Evolutionary conservation across 2,329 filamentous ascomycete species (phyloP), one percentile per base, ranked within the genome.

Genomic region (Aspergillus hiratsukae): DNA sequence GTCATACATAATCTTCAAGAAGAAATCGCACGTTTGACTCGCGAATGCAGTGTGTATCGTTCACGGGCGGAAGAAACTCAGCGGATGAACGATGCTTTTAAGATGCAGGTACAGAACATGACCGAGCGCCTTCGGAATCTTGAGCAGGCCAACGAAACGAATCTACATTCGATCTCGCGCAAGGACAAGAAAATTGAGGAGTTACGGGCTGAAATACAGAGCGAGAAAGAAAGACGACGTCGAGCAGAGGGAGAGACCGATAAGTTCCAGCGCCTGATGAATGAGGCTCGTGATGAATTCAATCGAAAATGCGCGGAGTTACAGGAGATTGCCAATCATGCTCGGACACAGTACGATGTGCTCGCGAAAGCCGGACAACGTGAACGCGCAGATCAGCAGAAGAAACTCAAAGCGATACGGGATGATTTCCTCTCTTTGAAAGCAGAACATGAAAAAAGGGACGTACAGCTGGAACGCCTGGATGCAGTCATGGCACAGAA

Each of bases 1-100:
- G 78, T 80, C 21, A 80, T 80, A 53, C 78, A 80, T 58, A 76
- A 77, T 55, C 66, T 80, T 35, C 78, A 80, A 64, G 77, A 77
- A 59, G 78, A 80, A 49, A 80, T 80, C 57, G 78, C 78, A 28
- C 76, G 77, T 25, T 61, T 80, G 43, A 78, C 75, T 10, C 73
- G 78, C 19, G 78, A 80, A 58, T 76, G 74, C 59, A 74, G 71
- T 51, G 63, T 80, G 23, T 73, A 76, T 56, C 75, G 73, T 57
- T 76, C 72, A 31, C 73, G 74, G 14, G 73, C 73, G 7, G 78
- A 80, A 57, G 78, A 80, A 58, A 72, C 75, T 4, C 76, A 79
- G 58, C 72, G 76, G 35, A 72, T 70, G 46, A 79, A 78, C 55
- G 78, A 80, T 59, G 70, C 74, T 1, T 66, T 76, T 45, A 76